Conservation (phyloP, 2,329 filamentous ascomycete species). For the Cladobotryum mycophilum region DNA sequence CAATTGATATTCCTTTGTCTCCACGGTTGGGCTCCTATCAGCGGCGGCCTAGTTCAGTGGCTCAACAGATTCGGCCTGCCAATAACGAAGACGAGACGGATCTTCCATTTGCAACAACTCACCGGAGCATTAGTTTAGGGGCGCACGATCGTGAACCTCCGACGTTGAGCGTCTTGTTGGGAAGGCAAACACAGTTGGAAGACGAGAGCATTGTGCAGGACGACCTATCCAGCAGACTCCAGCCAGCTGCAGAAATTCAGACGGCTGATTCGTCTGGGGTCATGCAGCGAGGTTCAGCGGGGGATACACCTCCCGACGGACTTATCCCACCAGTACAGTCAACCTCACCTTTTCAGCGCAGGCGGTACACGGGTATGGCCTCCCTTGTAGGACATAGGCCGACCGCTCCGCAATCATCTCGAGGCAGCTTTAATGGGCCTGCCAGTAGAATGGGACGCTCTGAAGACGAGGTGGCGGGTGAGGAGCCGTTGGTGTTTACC, state of each 20-base stretch:
- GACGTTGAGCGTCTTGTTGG: conserved; percentile 57
- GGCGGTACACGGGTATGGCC: conserved; percentile 40
- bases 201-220: conserved; percentile 23
- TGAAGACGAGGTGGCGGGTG: conserved; percentile 50
- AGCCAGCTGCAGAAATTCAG: conserved; percentile 38
- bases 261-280: conserved; percentile 32
- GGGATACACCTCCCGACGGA: conserved; percentile 41
- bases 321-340: conserved; percentile 35
- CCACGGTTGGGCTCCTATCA: conserved; percentile 52
- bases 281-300: conserved; percentile 37
- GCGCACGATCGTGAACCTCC: conserved; percentile 58
- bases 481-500: conserved; percentile 66
- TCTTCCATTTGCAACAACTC: conserved; percentile 51
- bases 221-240: conserved; percentile 23
- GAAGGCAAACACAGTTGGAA: conserved; percentile 33
- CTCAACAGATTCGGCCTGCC: conserved; percentile 52
- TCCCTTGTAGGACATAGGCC: conserved; percentile 28
- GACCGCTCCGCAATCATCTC: conserved; percentile 38
- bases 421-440: conserved; percentile 41
- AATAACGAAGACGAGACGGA: conserved; percentile 56
- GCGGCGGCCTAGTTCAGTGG: conserved; percentile 63
- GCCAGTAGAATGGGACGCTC: conserved; percentile 31
- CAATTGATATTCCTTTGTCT: conserved; percentile 68
- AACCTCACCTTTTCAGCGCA: conserved; percentile 40
- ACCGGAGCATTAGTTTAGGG: conserved; percentile 63